Conservation (phyloP, 768 basidiomycete genomes). For the Ephemerocybe angulata region DNA sequence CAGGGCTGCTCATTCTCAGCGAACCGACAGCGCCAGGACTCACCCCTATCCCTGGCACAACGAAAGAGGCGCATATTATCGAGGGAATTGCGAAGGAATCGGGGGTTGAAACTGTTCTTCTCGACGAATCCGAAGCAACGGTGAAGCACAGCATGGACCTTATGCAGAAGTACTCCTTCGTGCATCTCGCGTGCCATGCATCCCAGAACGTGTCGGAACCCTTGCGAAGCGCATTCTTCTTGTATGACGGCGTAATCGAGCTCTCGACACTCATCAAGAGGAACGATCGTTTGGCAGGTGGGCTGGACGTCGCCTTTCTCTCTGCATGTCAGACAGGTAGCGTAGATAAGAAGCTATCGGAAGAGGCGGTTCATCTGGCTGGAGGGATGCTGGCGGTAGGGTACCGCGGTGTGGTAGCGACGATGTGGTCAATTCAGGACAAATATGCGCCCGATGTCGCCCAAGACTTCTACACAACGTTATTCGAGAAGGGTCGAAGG, state of each 20-base stretch:
- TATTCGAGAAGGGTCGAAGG: constrained; percentile 2
- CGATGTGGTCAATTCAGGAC: constrained; percentile 38
- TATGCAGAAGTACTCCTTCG: too few species aligned
- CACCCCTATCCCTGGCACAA: constrained; percentile 6
- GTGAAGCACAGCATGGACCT: too few species aligned
- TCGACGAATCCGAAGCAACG: not conserved
- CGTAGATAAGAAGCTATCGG: constrained; percentile 23
- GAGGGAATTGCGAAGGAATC: not conserved
- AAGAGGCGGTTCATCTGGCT: constrained; percentile 37
- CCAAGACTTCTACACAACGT: constrained; percentile 22
- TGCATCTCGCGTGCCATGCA: constrained; percentile 34
- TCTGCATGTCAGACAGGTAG: constrained; percentile 39
- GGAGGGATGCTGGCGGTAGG: constrained; percentile 34
- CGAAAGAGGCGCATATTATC: constrained; percentile 5
- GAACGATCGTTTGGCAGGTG: constrained; percentile 4
- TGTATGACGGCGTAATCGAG: constrained; percentile 19
- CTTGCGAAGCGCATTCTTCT: constrained; percentile 18
- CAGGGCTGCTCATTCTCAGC: constrained; percentile 8
- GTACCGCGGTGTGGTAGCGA: constrained; percentile 29
- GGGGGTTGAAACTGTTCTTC: not conserved
- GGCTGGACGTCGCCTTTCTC: constrained; percentile 33
- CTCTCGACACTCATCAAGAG: constrained; percentile 10
- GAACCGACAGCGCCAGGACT: constrained; percentile 6
- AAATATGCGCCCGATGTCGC: constrained; percentile 26
- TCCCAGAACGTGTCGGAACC: constrained; percentile 24